Conservation (phyloP, 1,284 basidiomycete species). For the Gomphus sp. region DNA sequence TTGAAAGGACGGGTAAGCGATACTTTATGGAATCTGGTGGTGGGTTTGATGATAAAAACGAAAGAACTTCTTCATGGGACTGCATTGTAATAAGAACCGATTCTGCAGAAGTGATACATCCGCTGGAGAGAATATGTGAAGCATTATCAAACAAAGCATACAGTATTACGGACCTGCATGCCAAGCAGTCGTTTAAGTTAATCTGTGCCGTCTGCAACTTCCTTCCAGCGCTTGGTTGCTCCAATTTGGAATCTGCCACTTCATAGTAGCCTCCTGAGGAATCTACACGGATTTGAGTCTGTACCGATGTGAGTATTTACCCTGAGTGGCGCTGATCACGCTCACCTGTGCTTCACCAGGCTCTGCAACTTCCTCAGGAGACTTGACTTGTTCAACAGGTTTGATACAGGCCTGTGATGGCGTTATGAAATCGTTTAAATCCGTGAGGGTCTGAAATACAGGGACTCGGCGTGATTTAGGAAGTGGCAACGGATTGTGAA, state of each 20-base stretch:
- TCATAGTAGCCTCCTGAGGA: constrained; percentile 74
- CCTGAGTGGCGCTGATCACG: constrained; percentile 11
- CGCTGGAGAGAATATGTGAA: constrained; percentile 37
- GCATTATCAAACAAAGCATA: neutral
- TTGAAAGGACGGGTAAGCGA: constrained; percentile 70
- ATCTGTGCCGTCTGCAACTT: constrained; percentile 91
- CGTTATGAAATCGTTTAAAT: constrained; percentile 97
- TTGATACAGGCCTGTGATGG: constrained; percentile 98
- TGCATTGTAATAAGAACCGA: constrained; percentile 96
- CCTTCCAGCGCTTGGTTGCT: constrained; percentile 23
- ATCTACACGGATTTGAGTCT: constrained; percentile 91
- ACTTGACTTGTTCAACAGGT: constrained; percentile 65
- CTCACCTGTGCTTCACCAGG: constrained; percentile 53
- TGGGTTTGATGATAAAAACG: constrained; percentile 57
- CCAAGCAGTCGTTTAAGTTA: constrained; percentile 91
- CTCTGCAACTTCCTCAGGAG: constrained; percentile 31
- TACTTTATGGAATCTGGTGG: constrained; percentile 28
- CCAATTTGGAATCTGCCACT: constrained; percentile 12
- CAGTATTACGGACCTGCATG: constrained; percentile 58
- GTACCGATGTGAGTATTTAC: constrained; percentile 5
- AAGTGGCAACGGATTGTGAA: constrained; percentile 4
- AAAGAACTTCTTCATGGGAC: constrained; percentile 86
- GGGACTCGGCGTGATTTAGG: neutral
- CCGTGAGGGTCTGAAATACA: constrained; percentile 67
- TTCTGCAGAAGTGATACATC: constrained; percentile 97